Evolutionary conservation across 2,329 filamentous ascomycete genomes (phyloP).

Genomic region (Epichloe sibirici): DNA sequence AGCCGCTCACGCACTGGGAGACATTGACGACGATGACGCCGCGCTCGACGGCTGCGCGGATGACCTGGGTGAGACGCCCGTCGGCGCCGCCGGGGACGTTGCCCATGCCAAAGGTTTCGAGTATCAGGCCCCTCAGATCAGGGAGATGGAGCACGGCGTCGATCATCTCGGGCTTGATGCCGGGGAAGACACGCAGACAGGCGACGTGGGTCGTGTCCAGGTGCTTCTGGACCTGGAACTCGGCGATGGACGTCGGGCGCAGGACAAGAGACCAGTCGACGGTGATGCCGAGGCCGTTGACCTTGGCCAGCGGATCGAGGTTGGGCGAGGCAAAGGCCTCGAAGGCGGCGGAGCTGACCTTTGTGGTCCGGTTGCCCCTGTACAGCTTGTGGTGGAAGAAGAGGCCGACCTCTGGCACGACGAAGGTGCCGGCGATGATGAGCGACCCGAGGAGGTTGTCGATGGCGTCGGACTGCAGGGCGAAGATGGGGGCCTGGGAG

Average conservation of each 20-base stretch:
- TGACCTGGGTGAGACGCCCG: conserved; percentile 64
- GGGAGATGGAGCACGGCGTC: conserved; percentile 68
- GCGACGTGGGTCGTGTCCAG: conserved; percentile 83
- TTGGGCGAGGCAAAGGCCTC: conserved; percentile 87
- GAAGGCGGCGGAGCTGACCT: conserved; percentile 76
- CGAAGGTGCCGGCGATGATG: conserved; percentile 83
- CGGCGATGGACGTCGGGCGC: conserved; percentile 59
- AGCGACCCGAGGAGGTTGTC: conserved; percentile 82
- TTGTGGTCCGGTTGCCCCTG: conserved; percentile 77
- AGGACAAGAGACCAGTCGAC: conserved; percentile 71
- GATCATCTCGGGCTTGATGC: conserved; percentile 88
- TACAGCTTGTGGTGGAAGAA: conserved; percentile 91
- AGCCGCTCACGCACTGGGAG: conserved; percentile 73
- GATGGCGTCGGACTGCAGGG: conserved; percentile 80
- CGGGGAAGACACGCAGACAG: conserved; percentile 80
- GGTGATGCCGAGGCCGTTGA: conserved; percentile 68
- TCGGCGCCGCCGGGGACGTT: conserved; percentile 78
- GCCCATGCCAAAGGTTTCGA: conserved; percentile 88
- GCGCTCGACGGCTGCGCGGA: conserved; percentile 63
- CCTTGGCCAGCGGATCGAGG: conserved; percentile 64
- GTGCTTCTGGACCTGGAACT: conserved; percentile 61
- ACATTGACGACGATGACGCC: conserved; percentile 84
- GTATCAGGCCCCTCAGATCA: conserved; percentile 67
- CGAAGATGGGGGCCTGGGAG: conserved; percentile 75
- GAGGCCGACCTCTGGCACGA: conserved; percentile 83